Percentiles rank a stretch among this genome's conserved stretches.
phyloP scores from a whole-genome alignment of 129 eudicot species.

The Centella asiatica region DNA sequence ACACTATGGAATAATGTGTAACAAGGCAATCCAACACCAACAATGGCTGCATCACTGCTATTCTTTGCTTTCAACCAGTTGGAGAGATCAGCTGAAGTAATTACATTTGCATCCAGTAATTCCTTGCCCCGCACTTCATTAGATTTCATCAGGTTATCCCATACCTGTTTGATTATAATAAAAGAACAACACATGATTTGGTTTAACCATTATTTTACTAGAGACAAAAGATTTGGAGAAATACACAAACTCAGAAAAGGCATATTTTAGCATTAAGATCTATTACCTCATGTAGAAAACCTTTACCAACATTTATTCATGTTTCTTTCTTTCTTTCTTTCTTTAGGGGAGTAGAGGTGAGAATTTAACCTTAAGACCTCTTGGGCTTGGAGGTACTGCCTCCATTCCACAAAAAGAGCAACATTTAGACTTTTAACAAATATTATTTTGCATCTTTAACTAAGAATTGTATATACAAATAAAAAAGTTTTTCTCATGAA shows the following conservation, averaged over 20 bases:
- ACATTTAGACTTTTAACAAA: too few relatives aligned
- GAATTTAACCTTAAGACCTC: too few relatives aligned
- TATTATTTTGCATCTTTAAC: too few relatives aligned
- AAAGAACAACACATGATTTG: too few relatives aligned
- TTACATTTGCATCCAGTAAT: slow-evolving; percentile 51
- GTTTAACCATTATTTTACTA: not conserved
- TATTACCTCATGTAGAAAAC: not conserved
- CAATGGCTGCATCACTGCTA: slow-evolving; percentile 36
- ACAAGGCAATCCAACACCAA: slow-evolving; percentile 66
- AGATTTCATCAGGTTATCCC: slow-evolving; percentile 68
- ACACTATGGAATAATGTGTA: slow-evolving; percentile 48
- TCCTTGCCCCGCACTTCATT: slow-evolving; percentile 62
- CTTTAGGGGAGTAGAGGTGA: too few relatives aligned
- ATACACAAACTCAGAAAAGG: not conserved
- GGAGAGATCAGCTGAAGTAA: slow-evolving; percentile 52
- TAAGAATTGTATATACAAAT: too few relatives aligned
- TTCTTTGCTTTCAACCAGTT: slow-evolving; percentile 75
- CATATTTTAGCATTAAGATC: not conserved
- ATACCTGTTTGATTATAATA: slow-evolving; percentile 42
- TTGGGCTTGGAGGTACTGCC: too few relatives aligned
- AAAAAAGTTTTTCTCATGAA: too few relatives aligned
- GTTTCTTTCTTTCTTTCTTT: not conserved
- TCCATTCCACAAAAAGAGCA: too few relatives aligned
- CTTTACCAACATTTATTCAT: not conserved
- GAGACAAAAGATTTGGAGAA: not conserved